These are phyloP conservation scores for Aspergillus cejpii DNA, from an alignment of 2,329 filamentous ascomycete genomes.

Conservation along the genomic window DNA sequence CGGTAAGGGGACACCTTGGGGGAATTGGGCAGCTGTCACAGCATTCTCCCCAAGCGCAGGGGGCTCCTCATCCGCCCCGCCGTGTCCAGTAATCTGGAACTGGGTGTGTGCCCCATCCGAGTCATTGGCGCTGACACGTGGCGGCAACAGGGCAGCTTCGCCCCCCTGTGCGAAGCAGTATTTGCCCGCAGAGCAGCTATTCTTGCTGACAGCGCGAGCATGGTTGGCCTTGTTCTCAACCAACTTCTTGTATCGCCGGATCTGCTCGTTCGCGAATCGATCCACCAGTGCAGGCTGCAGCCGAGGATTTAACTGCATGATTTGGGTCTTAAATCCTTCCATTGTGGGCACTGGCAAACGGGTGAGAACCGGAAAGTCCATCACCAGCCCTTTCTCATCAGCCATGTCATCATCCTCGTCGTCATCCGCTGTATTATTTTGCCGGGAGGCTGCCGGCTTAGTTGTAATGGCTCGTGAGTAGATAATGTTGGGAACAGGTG, in stretches of 20 bases:
- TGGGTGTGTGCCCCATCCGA: constrained; percentile 51
- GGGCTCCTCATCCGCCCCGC: constrained; percentile 57
- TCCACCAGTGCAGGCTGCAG: constrained; percentile 65
- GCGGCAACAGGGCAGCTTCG: constrained; percentile 55
- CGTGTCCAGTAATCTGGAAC: constrained; percentile 51
- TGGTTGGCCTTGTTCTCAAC: constrained; percentile 66
- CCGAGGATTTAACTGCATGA: constrained; percentile 66
- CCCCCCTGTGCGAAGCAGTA: constrained; percentile 64
- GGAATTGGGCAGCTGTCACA: constrained; percentile 68
- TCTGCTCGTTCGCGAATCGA: constrained; percentile 74
- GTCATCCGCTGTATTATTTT: constrained; percentile 30
- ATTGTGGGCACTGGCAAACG: constrained; percentile 65
- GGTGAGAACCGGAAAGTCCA: constrained; percentile 56
- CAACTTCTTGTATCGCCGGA: constrained; percentile 69
- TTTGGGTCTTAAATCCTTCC: constrained; percentile 69
- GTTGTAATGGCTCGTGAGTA: constrained; percentile 33
- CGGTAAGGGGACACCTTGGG: constrained; percentile 71
- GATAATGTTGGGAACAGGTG: constrained; percentile 51
- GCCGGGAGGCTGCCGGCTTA: constrained; percentile 10
- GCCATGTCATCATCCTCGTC: constrained; percentile 51
- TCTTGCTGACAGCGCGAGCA: constrained; percentile 50
- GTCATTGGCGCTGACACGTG: constrained; percentile 48
- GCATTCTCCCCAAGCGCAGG: constrained; percentile 60
- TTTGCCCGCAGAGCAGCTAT: constrained; percentile 54
- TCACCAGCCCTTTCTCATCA: constrained; percentile 56